These are phyloP conservation scores for Artemisia annua DNA, from an alignment of 129 eudicot genomes.

Conservation along the genomic window DNA sequence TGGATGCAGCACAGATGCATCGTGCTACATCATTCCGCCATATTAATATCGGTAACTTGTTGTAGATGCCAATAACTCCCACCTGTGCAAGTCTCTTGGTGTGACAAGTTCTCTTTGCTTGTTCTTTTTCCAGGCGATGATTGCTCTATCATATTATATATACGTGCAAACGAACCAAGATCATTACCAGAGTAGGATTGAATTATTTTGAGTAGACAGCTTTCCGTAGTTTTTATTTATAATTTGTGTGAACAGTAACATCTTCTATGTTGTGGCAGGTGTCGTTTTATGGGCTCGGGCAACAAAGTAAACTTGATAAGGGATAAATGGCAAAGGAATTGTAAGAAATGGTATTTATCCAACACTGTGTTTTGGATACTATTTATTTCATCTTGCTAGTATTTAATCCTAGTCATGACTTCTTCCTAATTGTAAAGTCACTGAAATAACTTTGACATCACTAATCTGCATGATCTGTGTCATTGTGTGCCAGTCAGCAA, in stretches of 20 bases:
- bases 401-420: slow-evolving; percentile 10
- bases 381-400: slow-evolving; percentile 8
- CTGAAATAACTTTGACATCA: background rate
- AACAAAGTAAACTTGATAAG: slow-evolving; percentile 44
- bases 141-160: slow-evolving; percentile 52
- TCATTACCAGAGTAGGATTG: slow-evolving; percentile 68
- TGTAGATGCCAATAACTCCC: background rate
- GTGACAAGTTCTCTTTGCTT: slow-evolving; percentile 2
- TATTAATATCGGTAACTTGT: slow-evolving; percentile 54
- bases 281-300: slow-evolving; percentile 76
- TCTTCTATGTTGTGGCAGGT: slow-evolving; percentile 40
- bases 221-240: background rate
- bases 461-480: background rate
- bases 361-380: slow-evolving; percentile 13
- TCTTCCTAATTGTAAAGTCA: slow-evolving; percentile 9
- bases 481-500: slow-evolving; percentile 2
- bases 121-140: slow-evolving; percentile 53
- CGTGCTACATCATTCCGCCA: slow-evolving; percentile 56
- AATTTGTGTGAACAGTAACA: slow-evolving; percentile 16
- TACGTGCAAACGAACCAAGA: slow-evolving; percentile 55
- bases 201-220: background rate
- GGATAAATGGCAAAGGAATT: slow-evolving; percentile 59
- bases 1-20: slow-evolving; percentile 47
- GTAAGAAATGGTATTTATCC: slow-evolving; percentile 60
- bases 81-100: background rate